A percentile compares a stretch with the other conserved stretches of the same genome.
These are phyloP conservation scores for Solanum medicagineum DNA, from an alignment of 257 asterid genomes.

Conservation along the genomic window DNA sequence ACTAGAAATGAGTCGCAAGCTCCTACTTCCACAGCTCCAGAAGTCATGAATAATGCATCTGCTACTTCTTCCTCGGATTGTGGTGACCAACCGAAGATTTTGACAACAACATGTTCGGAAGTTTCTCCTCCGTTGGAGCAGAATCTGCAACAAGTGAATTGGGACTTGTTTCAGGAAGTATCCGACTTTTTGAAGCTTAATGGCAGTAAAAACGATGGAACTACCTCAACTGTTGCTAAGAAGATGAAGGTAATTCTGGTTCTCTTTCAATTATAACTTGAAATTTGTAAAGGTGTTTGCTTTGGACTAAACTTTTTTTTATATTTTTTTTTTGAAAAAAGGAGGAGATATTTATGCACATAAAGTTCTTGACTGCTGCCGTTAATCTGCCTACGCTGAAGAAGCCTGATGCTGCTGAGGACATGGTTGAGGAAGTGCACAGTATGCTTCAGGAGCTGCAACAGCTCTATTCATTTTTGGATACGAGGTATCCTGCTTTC, in stretches of 20 bases:
- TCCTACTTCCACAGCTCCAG: neutral
- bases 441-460: conserved; percentile 11
- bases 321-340: too few relatives aligned
- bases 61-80: neutral
- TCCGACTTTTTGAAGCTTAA: neutral
- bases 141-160: neutral
- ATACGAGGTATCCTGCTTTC: conserved; percentile 7
- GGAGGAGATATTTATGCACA: conserved; percentile 8
- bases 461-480: neutral
- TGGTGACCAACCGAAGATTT: neutral
- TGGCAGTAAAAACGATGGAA: neutral
- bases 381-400: neutral
- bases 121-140: neutral
- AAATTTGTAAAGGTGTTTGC: neutral
- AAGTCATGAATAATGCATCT: neutral
- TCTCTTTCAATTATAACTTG: neutral
- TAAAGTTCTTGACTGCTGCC: neutral
- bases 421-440: neutral
- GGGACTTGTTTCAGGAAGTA: conserved; percentile 15
- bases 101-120: neutral
- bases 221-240: neutral
- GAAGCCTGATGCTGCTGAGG: conserved; percentile 3
- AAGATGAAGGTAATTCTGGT: conserved; percentile 21
- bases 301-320: neutral
- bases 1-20: neutral